Evolutionary conservation across 164 flowering plant species (phyloP).

Genomic region (Malania oleifera): DNA sequence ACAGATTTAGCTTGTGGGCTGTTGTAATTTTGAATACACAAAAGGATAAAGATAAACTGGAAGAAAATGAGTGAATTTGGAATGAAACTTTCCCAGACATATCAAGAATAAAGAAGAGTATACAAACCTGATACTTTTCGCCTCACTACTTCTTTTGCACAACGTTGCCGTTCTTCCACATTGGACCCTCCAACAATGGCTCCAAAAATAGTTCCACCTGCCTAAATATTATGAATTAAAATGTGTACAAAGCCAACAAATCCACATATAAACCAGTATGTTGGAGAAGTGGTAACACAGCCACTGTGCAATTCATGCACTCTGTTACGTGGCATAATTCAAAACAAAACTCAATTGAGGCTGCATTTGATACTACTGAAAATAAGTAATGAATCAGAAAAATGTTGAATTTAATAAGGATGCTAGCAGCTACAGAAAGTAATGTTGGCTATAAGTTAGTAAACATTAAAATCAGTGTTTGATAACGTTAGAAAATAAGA

Average conservation of each 20-base stretch:
- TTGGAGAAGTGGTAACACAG: too few species aligned
- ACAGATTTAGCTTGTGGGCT: too few species aligned
- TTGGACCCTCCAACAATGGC: constrained; percentile 84
- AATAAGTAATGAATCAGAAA: too few species aligned
- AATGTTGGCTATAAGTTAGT: too few species aligned
- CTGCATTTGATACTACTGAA: too few species aligned
- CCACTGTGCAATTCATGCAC: background rate
- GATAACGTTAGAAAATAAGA: too few species aligned
- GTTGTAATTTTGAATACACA: background rate
- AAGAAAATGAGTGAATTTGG: background rate
- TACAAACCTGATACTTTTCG: constrained; percentile 66
- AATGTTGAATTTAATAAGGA: too few species aligned
- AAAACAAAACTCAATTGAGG: too few species aligned
- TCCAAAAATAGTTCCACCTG: constrained; percentile 52
- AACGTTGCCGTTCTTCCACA: constrained; percentile 51
- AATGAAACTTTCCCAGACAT: background rate
- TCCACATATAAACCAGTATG: background rate
- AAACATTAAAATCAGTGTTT: too few species aligned
- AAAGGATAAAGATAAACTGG: background rate
- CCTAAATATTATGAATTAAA: constrained; percentile 13
- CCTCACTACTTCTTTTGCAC: constrained; percentile 67
- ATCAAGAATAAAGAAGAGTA: background rate
- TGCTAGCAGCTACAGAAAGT: too few species aligned
- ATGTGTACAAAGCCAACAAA: background rate
- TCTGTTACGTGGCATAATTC: too few species aligned